A percentile compares a stretch with the other conserved stretches of the same genome.
These are phyloP conservation scores for Periconia sp. DNA, from an alignment of 2,329 filamentous ascomycete genomes.

Conservation along the genomic window DNA sequence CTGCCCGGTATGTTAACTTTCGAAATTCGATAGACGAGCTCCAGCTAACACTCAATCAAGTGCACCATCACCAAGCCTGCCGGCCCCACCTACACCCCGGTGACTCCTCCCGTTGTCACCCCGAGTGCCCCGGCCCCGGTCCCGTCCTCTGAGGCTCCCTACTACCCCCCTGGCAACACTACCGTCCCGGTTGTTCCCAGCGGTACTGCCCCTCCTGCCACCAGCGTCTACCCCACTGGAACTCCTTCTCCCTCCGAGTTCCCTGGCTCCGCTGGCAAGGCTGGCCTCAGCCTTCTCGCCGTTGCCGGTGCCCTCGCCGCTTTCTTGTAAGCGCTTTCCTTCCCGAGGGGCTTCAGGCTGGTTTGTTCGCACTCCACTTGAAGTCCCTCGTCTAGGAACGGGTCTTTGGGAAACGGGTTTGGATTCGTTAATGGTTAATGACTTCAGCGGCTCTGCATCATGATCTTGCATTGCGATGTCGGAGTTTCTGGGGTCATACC, in stretches of 20 bases:
- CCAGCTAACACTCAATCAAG: no score
- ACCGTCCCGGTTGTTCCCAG: slow-evolving; percentile 25
- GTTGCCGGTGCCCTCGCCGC: slow-evolving; percentile 57
- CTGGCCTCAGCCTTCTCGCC: slow-evolving; percentile 59
- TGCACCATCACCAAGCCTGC: slow-evolving; percentile 31
- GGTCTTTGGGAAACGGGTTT: slow-evolving; percentile 16
- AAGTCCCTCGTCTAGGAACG: slow-evolving; percentile 14
- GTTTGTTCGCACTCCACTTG: slow-evolving; percentile 9
- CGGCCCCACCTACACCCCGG: slow-evolving; percentile 9
- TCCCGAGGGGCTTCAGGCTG: slow-evolving; percentile 19
- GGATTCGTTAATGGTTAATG: slow-evolving; percentile 38
- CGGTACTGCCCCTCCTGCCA: slow-evolving; percentile 23
- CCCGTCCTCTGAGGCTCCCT: slow-evolving; percentile 3
- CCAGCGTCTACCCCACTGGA: slow-evolving; percentile 33
- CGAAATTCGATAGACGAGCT: neutral
- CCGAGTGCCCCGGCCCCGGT: slow-evolving; percentile 2
- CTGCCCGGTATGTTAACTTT: slow-evolving; percentile 26
- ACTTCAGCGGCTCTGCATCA: slow-evolving; percentile 36
- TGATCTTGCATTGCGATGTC: slow-evolving; percentile 40
- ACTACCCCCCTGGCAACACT: slow-evolving; percentile 24
- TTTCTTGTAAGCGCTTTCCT: slow-evolving; percentile 44
- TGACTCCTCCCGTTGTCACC: slow-evolving; percentile 4
- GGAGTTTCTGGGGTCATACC: slow-evolving; percentile 30
- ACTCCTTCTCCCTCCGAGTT: slow-evolving; percentile 42
- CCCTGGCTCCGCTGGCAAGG: slow-evolving; percentile 61